Percentiles rank a stretch among this genome's conserved stretches.
These are phyloP conservation scores for Fusarium robinianum DNA, from an alignment of 2,329 filamentous ascomycete genomes.

Conservation along the genomic window DNA sequence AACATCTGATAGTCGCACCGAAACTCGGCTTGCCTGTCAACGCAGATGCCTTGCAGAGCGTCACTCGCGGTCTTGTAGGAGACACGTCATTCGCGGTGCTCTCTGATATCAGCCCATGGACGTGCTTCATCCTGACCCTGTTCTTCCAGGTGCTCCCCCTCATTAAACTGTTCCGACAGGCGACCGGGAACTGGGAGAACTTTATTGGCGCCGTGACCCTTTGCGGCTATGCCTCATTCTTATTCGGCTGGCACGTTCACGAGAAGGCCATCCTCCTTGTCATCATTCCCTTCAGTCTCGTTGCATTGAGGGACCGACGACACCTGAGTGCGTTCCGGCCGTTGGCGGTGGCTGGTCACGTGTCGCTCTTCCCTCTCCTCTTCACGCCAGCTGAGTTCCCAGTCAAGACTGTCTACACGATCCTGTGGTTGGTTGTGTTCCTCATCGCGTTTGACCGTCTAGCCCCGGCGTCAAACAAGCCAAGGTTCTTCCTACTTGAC, in stretches of 20 bases:
- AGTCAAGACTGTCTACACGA: constrained; percentile 89
- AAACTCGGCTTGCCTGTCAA: constrained; percentile 76
- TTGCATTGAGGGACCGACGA: constrained; percentile 86
- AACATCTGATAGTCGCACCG: constrained; percentile 68
- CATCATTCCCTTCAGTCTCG: constrained; percentile 91
- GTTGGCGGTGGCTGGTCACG: constrained; percentile 88
- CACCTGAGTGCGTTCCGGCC: constrained; percentile 92
- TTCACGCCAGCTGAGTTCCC: constrained; percentile 94
- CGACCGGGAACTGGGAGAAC: constrained; percentile 88
- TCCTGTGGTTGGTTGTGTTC: constrained; percentile 89
- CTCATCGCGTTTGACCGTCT: constrained; percentile 84
- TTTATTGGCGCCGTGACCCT: constrained; percentile 90
- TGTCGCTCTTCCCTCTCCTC: constrained; percentile 90
- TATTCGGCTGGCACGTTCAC: constrained; percentile 98
- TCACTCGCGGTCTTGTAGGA: constrained; percentile 89
- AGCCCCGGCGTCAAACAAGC: constrained; percentile 77
- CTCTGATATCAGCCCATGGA: constrained; percentile 78
- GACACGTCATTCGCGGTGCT: constrained; percentile 94
- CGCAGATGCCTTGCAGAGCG: constrained; percentile 76
- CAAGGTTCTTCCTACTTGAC: constrained; percentile 88
- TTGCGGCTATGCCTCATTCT: constrained; percentile 93
- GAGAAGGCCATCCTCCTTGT: constrained; percentile 95
- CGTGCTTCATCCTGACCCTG: constrained; percentile 82
- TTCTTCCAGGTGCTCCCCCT: constrained; percentile 80
- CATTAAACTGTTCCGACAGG: constrained; percentile 77